A percentile compares a stretch with the other conserved stretches of the same genome.
Conservation (phyloP, 768 basidiomycete species). For the Terana coerulea region DNA sequence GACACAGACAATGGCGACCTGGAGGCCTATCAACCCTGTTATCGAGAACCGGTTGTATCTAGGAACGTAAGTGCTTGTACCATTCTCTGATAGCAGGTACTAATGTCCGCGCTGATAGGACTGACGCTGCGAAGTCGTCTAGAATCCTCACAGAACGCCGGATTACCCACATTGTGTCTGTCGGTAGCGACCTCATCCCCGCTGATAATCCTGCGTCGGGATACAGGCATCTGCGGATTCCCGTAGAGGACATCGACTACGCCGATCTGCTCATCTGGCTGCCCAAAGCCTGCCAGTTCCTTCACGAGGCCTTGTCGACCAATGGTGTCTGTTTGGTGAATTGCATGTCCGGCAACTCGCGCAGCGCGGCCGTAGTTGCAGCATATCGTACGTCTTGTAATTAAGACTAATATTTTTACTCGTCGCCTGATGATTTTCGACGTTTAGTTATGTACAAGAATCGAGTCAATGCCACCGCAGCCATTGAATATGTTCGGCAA, state of each 20-base stretch:
- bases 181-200: conserved; percentile 69
- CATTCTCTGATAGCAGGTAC: background rate
- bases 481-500: conserved; percentile 56
- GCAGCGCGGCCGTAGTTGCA: conserved; percentile 68
- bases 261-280: conserved; percentile 64
- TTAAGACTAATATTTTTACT: background rate
- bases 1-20: conserved; percentile 15
- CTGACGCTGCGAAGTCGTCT: conserved; percentile 67
- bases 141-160: conserved; percentile 68
- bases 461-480: conserved; percentile 51
- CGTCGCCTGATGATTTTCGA: conserved; percentile 5
- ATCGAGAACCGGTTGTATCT: conserved; percentile 64
- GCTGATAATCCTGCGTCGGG: conserved; percentile 69
- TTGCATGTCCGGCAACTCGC: conserved; percentile 69
- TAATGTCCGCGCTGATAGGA: conserved; percentile 45
- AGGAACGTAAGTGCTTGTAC: conserved; percentile 58
- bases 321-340: conserved; percentile 66
- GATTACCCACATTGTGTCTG: conserved; percentile 78
- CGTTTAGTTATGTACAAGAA: conserved; percentile 63
- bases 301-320: conserved; percentile 48
- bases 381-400: conserved; percentile 61
- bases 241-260: conserved; percentile 47
- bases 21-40: conserved; percentile 47
- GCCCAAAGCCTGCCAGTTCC: conserved; percentile 55
- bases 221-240: conserved; percentile 64